Percentiles rank a stretch among this genome's conserved stretches.
These are phyloP conservation scores for Russula sp. DNA, from an alignment of 768 basidiomycete species.

Conservation along the genomic window DNA sequence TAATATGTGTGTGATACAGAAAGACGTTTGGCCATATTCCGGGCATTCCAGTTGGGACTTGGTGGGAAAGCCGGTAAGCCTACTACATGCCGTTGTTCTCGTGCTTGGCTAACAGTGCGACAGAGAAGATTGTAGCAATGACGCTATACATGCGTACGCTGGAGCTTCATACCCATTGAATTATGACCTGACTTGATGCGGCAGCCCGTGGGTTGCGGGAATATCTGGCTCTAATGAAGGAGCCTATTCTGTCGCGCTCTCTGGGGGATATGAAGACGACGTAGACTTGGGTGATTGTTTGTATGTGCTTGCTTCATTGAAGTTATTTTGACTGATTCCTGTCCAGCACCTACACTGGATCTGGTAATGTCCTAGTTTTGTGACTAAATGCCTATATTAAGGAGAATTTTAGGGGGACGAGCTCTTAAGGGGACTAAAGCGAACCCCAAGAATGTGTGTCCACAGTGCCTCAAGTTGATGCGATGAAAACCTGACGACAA, in stretches of 20 bases:
- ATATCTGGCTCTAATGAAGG: conserved; percentile 63
- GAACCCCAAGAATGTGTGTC: conserved; percentile 72
- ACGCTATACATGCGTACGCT: conserved; percentile 81
- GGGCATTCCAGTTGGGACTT: conserved; percentile 67
- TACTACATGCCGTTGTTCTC: not conserved
- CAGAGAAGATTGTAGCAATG: conserved; percentile 59
- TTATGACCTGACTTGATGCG: conserved; percentile 2
- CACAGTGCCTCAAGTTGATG: not conserved
- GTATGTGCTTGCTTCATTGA: conserved; percentile 38
- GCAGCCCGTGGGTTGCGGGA: conserved; percentile 77
- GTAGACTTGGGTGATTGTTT: conserved; percentile 77
- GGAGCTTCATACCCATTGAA: not conserved
- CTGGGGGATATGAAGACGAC: conserved; percentile 85
- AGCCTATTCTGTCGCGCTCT: conserved; percentile 79
- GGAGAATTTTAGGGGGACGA: conserved; percentile 52
- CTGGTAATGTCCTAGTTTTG: conserved; percentile 37
- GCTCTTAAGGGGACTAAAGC: conserved; percentile 79
- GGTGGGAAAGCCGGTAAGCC: conserved; percentile 67
- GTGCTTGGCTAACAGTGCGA: not conserved
- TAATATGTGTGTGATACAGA: conserved; percentile 30
- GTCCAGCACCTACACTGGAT: conserved; percentile 70
- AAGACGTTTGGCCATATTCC: conserved; percentile 80
- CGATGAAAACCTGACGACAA: not conserved
- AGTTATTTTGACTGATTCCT: not conserved
- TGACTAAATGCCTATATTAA: not conserved